phyloP scores from a whole-genome alignment of 345 rosid species.

The Corchorus capsularis region DNA sequence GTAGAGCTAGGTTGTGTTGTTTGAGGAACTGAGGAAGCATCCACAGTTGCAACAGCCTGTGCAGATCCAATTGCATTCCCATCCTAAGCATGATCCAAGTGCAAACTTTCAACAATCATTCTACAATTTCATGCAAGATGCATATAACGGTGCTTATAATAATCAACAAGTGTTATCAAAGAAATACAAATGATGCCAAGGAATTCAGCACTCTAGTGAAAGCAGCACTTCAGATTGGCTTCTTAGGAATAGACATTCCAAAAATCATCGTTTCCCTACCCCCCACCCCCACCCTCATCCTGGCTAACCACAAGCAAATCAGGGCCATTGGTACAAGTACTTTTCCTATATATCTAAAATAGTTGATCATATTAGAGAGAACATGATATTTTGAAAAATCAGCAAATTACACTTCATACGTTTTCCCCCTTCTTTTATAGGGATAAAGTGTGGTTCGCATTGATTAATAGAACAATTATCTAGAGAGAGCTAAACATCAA shows the following conservation, averaged over 20 bases:
- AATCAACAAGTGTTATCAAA: not conserved
- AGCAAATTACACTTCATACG: not conserved
- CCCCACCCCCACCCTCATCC: not conserved
- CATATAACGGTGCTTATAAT: not conserved
- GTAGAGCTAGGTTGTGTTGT: constrained; percentile 30
- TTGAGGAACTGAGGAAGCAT: constrained; percentile 36
- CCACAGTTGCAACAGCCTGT: constrained; percentile 32
- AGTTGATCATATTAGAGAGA: not conserved
- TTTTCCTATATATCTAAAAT: not conserved
- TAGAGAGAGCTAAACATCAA: not conserved
- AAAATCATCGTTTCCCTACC: no score
- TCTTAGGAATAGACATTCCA: not conserved
- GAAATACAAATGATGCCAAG: not conserved
- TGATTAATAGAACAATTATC: not conserved
- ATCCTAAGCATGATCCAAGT: constrained; percentile 43
- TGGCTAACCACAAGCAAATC: not conserved
- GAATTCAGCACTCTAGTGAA: not conserved
- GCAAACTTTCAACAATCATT: constrained; percentile 31
- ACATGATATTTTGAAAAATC: not conserved
- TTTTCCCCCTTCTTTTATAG: not conserved
- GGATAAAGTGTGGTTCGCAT: not conserved
- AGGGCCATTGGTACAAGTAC: not conserved
- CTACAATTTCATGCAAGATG: not conserved
- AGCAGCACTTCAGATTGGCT: constrained; percentile 5
- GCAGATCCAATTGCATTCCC: constrained; percentile 33